Conservation (phyloP, 257 asterid species). For the Solanum gracilifrons region DNA sequence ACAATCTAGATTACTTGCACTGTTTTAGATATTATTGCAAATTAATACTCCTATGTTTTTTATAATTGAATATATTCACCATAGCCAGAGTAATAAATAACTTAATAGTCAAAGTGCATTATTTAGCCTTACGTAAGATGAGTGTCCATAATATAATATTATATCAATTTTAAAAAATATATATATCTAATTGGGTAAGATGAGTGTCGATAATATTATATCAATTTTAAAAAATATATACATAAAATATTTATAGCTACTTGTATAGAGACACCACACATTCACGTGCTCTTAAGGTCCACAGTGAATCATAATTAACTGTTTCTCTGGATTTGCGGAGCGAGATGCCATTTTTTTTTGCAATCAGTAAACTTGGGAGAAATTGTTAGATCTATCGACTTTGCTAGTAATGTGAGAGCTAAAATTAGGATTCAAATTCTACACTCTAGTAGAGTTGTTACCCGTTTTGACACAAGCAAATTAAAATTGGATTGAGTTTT, state of each 20-base stretch:
- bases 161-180: too few species aligned
- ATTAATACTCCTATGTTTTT: too few species aligned
- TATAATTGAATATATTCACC: too few species aligned
- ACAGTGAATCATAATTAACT: neutral
- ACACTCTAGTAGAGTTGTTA: neutral
- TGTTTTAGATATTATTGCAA: neutral
- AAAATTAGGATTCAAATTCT: neutral
- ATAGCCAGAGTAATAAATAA: neutral
- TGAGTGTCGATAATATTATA: too few species aligned
- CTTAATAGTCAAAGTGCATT: neutral
- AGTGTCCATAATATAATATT: neutral
- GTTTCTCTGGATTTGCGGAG: neutral
- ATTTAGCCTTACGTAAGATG: neutral
- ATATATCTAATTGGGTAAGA: too few species aligned
- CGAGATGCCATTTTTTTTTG: neutral
- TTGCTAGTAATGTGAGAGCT: neutral
- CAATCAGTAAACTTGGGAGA: neutral
- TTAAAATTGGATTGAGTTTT: too few species aligned
- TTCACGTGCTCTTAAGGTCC: neutral
- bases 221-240: too few species aligned
- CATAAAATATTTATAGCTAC: too few species aligned
- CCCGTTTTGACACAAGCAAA: neutral
- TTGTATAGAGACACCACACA: too few species aligned
- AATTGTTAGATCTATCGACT: neutral
- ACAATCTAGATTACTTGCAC: neutral